Percentiles rank a stretch among this genome's conserved stretches.
phyloP scores from a whole-genome alignment of 2,329 filamentous ascomycete genomes.

The Microsporum audouinii region DNA sequence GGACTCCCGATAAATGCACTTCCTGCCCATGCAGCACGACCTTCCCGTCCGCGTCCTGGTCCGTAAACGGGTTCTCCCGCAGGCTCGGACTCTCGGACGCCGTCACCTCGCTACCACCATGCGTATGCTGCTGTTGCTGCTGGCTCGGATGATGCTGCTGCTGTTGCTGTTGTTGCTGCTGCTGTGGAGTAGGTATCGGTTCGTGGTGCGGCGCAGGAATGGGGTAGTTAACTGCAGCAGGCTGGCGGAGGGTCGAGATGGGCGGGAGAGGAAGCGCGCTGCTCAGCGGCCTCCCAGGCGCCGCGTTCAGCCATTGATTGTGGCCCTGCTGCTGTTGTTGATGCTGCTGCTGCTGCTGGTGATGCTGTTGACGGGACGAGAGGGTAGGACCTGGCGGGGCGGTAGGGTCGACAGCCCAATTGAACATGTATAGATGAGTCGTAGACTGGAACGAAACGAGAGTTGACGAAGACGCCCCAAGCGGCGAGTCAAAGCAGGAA shows the following conservation, averaged over 20 bases:
- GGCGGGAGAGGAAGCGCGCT: constrained; percentile 4
- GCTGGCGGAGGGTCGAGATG: constrained; percentile 5
- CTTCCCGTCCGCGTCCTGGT: constrained; percentile 3
- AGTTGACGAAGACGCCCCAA: not conserved
- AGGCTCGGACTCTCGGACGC: not conserved
- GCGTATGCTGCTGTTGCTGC: not conserved
- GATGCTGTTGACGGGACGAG: constrained; percentile 16
- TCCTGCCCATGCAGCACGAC: constrained; percentile 6
- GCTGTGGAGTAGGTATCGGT: not conserved
- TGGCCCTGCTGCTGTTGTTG: constrained; percentile 5
- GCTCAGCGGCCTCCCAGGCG: not conserved
- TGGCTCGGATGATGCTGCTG: not conserved
- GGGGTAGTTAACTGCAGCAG: constrained; percentile 2
- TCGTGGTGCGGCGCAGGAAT: constrained; percentile 2
- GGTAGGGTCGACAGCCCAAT: constrained; percentile 10
- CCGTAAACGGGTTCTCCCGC: constrained; percentile 3
- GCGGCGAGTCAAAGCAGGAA: not conserved
- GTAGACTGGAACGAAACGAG: not conserved
- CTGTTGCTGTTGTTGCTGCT: not conserved
- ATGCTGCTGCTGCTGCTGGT: constrained; percentile 3
- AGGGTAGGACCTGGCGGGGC: constrained; percentile 14
- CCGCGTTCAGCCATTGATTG: constrained; percentile 5
- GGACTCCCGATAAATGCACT: not conserved
- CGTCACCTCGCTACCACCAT: not conserved
- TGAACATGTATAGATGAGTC: constrained; percentile 8